phyloP scores from a whole-genome alignment of 2,329 filamentous ascomycete genomes.

The Byssochlamys sp. region DNA sequence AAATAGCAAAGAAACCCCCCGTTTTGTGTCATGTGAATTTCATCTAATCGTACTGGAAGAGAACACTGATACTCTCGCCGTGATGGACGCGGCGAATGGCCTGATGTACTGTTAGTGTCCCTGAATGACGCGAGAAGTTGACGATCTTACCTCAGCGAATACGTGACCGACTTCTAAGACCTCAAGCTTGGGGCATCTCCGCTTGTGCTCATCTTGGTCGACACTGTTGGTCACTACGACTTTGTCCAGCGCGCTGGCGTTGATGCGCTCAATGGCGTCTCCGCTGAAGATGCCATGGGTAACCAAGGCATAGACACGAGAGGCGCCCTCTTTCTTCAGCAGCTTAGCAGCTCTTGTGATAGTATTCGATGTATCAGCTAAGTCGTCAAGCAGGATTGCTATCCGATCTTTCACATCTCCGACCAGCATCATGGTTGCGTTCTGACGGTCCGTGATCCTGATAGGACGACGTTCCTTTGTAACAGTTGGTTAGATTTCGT shows the following conservation, averaged over 20 bases:
- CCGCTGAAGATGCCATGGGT: constrained; percentile 93
- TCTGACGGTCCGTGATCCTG: constrained; percentile 71
- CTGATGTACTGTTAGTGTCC: constrained; percentile 34
- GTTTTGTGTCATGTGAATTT: not conserved
- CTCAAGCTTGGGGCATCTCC: constrained; percentile 74
- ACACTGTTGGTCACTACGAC: constrained; percentile 93
- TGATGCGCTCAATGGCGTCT: constrained; percentile 88
- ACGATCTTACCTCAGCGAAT: constrained; percentile 67
- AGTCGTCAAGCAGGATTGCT: constrained; percentile 85
- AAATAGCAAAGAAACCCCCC: not conserved
- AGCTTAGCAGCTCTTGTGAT: constrained; percentile 93
- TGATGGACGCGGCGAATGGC: constrained; percentile 92
- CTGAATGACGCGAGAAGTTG: constrained; percentile 2
- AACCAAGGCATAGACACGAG: constrained; percentile 77
- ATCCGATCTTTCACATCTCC: constrained; percentile 72
- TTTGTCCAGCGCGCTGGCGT: constrained; percentile 83
- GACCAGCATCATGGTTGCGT: constrained; percentile 85
- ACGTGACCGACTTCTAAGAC: constrained; percentile 80
- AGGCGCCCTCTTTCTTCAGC: constrained; percentile 87
- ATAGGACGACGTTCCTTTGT: constrained; percentile 74
- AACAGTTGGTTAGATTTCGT: constrained; percentile 10
- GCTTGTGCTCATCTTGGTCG: constrained; percentile 71
- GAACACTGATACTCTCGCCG: constrained; percentile 90
- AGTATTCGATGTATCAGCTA: constrained; percentile 92
- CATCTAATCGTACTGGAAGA: constrained; percentile 71